Base-by-base conservation (phyloP, 2,329 filamentous ascomycete species). In the Ceratocystis eucalypticola region DNA sequence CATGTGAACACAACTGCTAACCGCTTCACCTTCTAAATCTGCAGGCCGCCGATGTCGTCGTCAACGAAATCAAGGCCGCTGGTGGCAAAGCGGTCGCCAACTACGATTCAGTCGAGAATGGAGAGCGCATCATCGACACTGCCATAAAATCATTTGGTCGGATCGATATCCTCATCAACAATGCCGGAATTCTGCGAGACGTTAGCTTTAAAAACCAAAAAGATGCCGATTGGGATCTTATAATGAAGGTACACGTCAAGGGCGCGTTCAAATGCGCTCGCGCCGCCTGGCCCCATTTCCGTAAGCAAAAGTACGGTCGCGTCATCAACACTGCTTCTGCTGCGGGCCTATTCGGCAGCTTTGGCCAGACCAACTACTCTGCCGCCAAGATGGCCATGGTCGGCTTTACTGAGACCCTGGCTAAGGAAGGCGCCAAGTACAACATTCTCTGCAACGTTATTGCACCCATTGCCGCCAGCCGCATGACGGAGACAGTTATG, bases 141-240 rank as follows among this genome's bases (percentile, higher is more conserved):
- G 89, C 89, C 72, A 88, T 94, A 75, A 80, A 89, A 76, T 80
- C 80, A 66, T 94, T 87, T 74, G 89, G 93, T 71, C 89, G 93
- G 73, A 84, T 99, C 77, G 93, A 99, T 76, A 80, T 99, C 70
- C 86, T 99, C 72, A 88, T 99, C 78, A 99, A 99, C 83, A 99
- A 97, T 75, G 94, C 94, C 69, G 93, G 94, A 74, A 97, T 97
- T 74, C 82, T 96, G 68, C 88, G 93, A 69, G 92, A 97, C 79
- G 77, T 97, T 74, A 93, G 89, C 82, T 97, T 99, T 81, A 96
- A 96, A 84, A 97, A 97, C 79, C 95, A 97, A 84, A 94, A 88
- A 76, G 94, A 99, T 76, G 79, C 88, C 74, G 94, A 99, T 77
- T 99, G 94, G 94, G 93, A 99, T 75, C 79, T 96, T 71, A 89